phyloP scores from a whole-genome alignment of 139 green algal genomes.

The Coelastrella sp. region DNA sequence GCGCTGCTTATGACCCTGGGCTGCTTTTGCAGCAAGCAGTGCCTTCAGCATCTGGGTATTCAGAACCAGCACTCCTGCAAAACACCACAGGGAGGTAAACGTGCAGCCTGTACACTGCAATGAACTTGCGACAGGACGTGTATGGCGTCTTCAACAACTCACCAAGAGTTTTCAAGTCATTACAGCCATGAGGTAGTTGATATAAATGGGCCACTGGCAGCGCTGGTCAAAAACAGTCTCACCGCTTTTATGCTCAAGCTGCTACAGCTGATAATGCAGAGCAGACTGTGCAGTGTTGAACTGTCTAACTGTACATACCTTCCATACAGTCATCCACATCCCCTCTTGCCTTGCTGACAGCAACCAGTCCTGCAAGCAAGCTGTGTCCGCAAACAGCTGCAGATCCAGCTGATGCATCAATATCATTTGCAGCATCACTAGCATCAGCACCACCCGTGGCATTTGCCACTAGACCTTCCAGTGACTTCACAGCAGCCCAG shows the following conservation, averaged over 20 bases:
- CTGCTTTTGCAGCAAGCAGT: background rate
- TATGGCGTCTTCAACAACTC: too few relatives aligned
- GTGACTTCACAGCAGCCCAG: background rate
- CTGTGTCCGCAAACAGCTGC: slow-evolving; percentile 11
- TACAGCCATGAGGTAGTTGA: too few relatives aligned
- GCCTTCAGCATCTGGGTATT: slow-evolving; percentile 25
- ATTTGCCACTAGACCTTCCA: background rate
- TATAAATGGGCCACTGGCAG: too few relatives aligned
- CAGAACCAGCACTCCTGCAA: background rate
- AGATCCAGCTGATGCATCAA: background rate
- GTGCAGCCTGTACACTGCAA: too few relatives aligned
- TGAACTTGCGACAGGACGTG: too few relatives aligned
- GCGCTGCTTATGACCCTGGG: background rate
- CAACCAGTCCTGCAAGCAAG: slow-evolving; percentile 16
- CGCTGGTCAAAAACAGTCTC: too few relatives aligned
- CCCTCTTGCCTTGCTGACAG: background rate
- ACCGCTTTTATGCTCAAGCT: too few relatives aligned
- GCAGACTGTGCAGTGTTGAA: background rate
- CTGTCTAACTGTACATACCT: background rate
- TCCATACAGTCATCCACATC: background rate
- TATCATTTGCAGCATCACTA: background rate
- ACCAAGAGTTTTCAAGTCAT: too few relatives aligned
- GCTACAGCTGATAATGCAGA: too few relatives aligned
- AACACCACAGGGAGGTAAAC: too few relatives aligned
- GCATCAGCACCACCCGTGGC: background rate